Evolutionary conservation across 2,329 filamentous ascomycete genomes (phyloP).

Genomic region (Geosmithia morbida): DNA sequence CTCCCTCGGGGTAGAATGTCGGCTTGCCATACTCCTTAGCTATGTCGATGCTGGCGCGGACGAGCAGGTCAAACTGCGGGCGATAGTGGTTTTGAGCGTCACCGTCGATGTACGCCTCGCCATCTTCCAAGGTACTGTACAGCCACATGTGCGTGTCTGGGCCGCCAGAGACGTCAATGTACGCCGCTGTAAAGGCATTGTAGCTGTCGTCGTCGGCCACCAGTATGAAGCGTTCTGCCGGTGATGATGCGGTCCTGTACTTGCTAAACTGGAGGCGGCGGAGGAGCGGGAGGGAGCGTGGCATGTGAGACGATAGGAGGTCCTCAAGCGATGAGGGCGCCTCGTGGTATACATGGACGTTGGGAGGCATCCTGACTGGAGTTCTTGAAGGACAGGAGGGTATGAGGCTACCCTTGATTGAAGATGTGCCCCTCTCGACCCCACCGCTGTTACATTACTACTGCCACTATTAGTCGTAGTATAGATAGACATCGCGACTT

Average conservation of each 20-base stretch:
- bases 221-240: constrained; percentile 26
- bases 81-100: constrained; percentile 14
- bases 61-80: constrained; percentile 15
- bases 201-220: constrained; percentile 9
- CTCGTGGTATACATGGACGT: background rate
- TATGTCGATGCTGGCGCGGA: constrained; percentile 7
- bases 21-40: constrained; percentile 8
- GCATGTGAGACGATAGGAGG: constrained; percentile 35
- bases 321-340: constrained; percentile 19
- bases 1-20: constrained; percentile 9
- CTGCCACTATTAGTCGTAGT: too few species aligned
- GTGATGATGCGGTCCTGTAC: constrained; percentile 23
- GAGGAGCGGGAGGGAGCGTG: constrained; percentile 43
- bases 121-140: constrained; percentile 36
- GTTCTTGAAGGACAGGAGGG: too few species aligned
- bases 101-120: constrained; percentile 1
- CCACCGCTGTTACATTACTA: too few species aligned
- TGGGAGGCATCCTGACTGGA: background rate
- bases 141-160: constrained; percentile 54
- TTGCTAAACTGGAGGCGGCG: constrained; percentile 47
- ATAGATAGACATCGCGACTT: too few species aligned
- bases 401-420: too few species aligned
- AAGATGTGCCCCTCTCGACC: too few species aligned
- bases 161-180: constrained; percentile 42
- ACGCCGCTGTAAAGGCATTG: constrained; percentile 36